Evolutionary conservation across 257 asterid species (phyloP).

Genomic region (Marsdenia floribunda): DNA sequence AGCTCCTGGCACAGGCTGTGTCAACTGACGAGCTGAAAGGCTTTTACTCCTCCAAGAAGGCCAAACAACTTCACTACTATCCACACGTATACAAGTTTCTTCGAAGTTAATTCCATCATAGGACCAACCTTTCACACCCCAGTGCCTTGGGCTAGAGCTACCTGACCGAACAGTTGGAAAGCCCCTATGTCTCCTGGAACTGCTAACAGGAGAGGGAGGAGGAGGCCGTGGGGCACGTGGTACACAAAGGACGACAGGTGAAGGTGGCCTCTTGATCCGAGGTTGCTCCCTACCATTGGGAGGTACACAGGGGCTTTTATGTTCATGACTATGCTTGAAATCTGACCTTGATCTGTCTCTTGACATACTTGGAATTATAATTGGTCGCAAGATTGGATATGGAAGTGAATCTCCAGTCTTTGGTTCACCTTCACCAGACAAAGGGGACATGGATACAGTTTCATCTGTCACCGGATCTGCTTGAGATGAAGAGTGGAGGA

Average conservation of each 20-base stretch:
- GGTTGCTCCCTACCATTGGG: constrained; percentile 87
- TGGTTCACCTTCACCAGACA: constrained; percentile 67
- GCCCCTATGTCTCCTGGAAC: constrained; percentile 86
- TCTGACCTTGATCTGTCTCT: constrained; percentile 91
- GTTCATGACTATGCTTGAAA: constrained; percentile 73
- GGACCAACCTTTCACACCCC: constrained; percentile 99
- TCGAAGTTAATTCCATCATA: constrained; percentile 86
- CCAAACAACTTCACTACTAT: constrained; percentile 93
- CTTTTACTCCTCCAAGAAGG: constrained; percentile 95
- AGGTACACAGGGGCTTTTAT: constrained; percentile 91
- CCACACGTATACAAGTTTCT: constrained; percentile 77
- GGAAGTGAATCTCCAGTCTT: constrained; percentile 79
- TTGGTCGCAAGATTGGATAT: constrained; percentile 93
- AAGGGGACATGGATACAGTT: constrained; percentile 56
- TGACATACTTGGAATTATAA: constrained; percentile 86
- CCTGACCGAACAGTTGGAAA: constrained; percentile 97
- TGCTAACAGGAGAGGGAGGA: constrained; percentile 93
- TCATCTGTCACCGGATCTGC: constrained; percentile 72
- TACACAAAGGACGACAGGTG: constrained; percentile 97
- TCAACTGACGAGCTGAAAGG: constrained; percentile 69
- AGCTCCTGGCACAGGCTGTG: constrained; percentile 89
- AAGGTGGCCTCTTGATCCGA: constrained; percentile 93
- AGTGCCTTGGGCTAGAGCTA: constrained; percentile 98
- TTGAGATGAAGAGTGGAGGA: constrained; percentile 71
- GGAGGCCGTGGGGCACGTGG: constrained; percentile 98